Percentiles rank a stretch among this genome's conserved stretches.
Conservation (phyloP, 2,329 filamentous ascomycete species). For the Knoxdaviesia proteae region DNA sequence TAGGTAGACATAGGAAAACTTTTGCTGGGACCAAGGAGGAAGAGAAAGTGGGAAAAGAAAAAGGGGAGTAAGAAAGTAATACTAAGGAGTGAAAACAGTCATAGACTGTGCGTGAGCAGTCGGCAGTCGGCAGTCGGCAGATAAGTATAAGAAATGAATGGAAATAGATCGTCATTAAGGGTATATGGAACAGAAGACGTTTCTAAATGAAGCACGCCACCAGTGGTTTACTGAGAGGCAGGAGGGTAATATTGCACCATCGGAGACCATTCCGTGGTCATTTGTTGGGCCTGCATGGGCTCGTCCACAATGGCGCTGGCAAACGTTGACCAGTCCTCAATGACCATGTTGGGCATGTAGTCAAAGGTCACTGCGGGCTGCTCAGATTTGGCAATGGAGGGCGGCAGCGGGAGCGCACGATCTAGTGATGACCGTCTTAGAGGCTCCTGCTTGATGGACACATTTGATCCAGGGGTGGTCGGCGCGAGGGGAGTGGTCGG, state of each 20-base stretch:
- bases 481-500: conserved; percentile 2
- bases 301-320: conserved; percentile 15
- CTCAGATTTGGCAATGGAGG: conserved; percentile 9
- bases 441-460: conserved; percentile 7
- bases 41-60: neutral
- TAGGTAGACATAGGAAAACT: no score
- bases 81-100: neutral
- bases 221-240: no score
- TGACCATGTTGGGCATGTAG: conserved; percentile 17
- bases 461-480: conserved; percentile 11
- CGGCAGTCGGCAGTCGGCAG: neutral
- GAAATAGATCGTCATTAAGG: neutral
- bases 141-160: neutral
- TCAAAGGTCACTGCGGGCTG: conserved; percentile 20
- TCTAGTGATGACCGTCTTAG: conserved; percentile 10
- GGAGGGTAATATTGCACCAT: conserved; percentile 8
- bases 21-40: neutral
- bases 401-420: conserved; percentile 15
- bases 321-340: conserved; percentile 21
- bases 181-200: no score
- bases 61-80: neutral
- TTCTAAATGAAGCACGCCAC: no score
- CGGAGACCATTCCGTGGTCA: conserved; percentile 4
- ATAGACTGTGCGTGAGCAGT: neutral
- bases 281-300: conserved; percentile 2